Evolutionary conservation across 805 yeast species (phyloP).

Genomic region (Lachancea kluyveri): DNA sequence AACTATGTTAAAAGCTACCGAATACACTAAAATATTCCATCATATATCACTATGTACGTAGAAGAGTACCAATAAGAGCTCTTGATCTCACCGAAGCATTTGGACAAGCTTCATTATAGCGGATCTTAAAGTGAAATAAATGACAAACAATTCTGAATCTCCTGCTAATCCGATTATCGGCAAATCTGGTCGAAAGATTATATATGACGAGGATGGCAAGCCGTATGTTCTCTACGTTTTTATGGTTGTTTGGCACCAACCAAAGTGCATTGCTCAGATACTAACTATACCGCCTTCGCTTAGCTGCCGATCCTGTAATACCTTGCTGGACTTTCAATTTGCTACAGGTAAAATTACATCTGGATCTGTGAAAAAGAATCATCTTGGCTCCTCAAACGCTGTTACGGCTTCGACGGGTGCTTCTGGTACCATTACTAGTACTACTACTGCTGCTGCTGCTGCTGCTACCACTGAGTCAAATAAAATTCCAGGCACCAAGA

Average conservation of each 20-base stretch:
- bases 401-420: conserved; percentile 1
- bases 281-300: conserved; percentile 6
- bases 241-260: neutral
- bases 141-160: no score
- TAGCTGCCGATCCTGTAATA: conserved; percentile 84
- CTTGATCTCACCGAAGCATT: no score
- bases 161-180: conserved; percentile 47
- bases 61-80: no score
- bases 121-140: no score
- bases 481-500: conserved; percentile 20
- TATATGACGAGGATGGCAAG: conserved; percentile 83
- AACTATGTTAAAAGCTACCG: no score
- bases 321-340: conserved; percentile 70
- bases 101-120: no score
- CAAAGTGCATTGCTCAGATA: conserved; percentile 3
- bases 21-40: no score
- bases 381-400: neutral
- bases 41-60: no score
- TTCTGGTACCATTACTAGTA: no score
- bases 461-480: conserved; percentile 16
- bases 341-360: conserved; percentile 36
- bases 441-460: conserved; percentile 18
- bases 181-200: conserved; percentile 57
- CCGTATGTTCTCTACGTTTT: conserved; percentile 57
- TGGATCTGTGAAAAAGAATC: conserved; percentile 1